Evolutionary conservation across 257 asterid species (phyloP).

Genomic region (Capsicum chinense): DNA sequence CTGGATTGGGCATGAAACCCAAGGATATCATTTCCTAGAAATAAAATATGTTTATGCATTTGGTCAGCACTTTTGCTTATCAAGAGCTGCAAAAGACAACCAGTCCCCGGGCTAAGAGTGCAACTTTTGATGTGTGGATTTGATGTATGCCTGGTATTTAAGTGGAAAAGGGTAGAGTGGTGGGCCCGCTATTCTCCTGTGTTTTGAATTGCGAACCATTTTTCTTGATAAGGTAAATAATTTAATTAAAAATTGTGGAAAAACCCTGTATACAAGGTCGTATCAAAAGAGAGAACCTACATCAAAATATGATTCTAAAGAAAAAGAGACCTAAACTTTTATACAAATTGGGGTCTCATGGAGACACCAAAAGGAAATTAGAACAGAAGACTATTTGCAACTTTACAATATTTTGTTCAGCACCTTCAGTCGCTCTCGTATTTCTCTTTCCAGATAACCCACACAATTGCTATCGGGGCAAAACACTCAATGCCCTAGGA

Average conservation of each 20-base stretch:
- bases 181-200: not conserved
- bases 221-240: not conserved
- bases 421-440: not conserved
- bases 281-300: not conserved
- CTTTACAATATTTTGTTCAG: conserved; percentile 1
- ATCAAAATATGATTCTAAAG: not conserved
- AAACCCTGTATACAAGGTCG: not conserved
- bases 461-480: not conserved
- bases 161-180: not conserved
- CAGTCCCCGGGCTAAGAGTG: not conserved
- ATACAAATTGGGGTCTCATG: not conserved
- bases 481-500: conserved; percentile 1
- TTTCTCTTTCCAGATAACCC: not conserved
- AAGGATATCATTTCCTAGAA: not conserved
- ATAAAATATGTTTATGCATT: conserved; percentile 5
- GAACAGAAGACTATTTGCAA: not conserved
- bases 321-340: not conserved
- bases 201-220: not conserved
- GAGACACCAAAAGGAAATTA: not conserved
- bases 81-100: not conserved
- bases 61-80: not conserved
- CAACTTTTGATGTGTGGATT: not conserved
- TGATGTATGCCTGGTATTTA: not conserved
- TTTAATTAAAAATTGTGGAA: not conserved
- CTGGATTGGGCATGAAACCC: not conserved